Evolutionary conservation across 2,329 filamentous ascomycete genomes (phyloP), one percentile per base, ranked within the genome.

Genomic region (Dactylonectria estremocensis): DNA sequence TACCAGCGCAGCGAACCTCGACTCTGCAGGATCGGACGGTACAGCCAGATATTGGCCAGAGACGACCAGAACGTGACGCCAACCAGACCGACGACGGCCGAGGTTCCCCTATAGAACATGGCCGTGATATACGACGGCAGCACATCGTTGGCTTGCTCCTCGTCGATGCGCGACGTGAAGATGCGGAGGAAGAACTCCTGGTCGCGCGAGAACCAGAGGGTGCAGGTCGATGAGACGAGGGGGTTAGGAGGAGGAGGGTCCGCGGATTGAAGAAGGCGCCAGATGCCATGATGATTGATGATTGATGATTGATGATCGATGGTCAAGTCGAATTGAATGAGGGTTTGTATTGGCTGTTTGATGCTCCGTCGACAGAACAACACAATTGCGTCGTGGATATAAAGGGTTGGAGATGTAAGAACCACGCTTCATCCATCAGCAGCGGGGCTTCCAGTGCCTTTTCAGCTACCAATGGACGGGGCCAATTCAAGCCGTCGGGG

Each of bases 221-320:
- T 81, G 71, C 81, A 80, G 2, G 84, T 85, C 3, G 84, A 83
- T n/a, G 83, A 83, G 69, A 87, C 69, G 24, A 87, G 76, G 0
- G 85, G 2, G 83, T 78, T 18, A 84, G 72, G 52, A 85, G 81
- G 37, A 87, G 78, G 46, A 76, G 65, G 7, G 79, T 77, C 50
- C 80, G 72, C 11, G 80, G 79, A 69, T 83, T 79, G 71, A 80
- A 78, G 73, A 84, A 80, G 46, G 70, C 66, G 16, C 75, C 74
- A 1, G 81, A 82, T 35, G 82, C 80, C 82, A 83, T 84, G 61
- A 14, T 55, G 46, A 20, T 55, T 11, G 7, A 5, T 52, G 20
- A 31, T n/a, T n/a, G 43, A 13, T 43, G 18, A 13, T 14, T 14
- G 37, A 2, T 40, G 16, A 40, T 40, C 16, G 31, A 14, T 40